Percentiles rank a stretch among this genome's conserved stretches.
These are phyloP conservation scores for Malus orientalis DNA, from an alignment of 306 rosid species.

Conservation along the genomic window DNA sequence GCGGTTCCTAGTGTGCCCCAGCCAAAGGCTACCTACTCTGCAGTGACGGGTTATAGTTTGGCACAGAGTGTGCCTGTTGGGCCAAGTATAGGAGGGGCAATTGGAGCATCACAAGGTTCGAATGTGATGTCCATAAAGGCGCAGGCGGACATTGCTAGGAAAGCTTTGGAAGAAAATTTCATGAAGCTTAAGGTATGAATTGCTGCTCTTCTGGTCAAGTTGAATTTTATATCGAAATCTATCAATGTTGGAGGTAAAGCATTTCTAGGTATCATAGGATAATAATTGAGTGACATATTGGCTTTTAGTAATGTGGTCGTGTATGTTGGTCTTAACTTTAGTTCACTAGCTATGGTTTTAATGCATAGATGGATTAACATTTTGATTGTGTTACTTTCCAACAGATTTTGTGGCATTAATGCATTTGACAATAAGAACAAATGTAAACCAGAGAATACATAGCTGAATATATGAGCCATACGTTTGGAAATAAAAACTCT, in stretches of 20 bases:
- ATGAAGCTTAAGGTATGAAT: constrained; percentile 70
- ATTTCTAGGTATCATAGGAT: neutral
- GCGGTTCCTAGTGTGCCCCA: constrained; percentile 49
- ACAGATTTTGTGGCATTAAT: neutral
- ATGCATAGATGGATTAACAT: neutral
- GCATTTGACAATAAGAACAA: neutral
- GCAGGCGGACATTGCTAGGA: constrained; percentile 60
- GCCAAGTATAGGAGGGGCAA: constrained; percentile 57
- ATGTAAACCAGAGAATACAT: neutral
- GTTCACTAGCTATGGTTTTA: neutral
- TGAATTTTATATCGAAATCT: neutral
- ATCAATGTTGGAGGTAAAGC: neutral
- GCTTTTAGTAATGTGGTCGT: neutral
- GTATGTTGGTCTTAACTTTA: neutral
- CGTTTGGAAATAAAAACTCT: neutral
- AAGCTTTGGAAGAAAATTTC: constrained; percentile 58
- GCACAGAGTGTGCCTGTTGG: constrained; percentile 26
- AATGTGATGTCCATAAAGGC: constrained; percentile 55
- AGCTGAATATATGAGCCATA: neutral
- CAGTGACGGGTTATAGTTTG: constrained; percentile 29
- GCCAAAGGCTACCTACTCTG: constrained; percentile 36
- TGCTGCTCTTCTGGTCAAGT: neutral
- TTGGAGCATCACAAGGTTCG: constrained; percentile 33
- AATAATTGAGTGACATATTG: neutral
- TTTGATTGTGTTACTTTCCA: neutral